Base-by-base conservation (phyloP, 306 rosid species). In the Amphicarpaea edgeworthii region DNA sequence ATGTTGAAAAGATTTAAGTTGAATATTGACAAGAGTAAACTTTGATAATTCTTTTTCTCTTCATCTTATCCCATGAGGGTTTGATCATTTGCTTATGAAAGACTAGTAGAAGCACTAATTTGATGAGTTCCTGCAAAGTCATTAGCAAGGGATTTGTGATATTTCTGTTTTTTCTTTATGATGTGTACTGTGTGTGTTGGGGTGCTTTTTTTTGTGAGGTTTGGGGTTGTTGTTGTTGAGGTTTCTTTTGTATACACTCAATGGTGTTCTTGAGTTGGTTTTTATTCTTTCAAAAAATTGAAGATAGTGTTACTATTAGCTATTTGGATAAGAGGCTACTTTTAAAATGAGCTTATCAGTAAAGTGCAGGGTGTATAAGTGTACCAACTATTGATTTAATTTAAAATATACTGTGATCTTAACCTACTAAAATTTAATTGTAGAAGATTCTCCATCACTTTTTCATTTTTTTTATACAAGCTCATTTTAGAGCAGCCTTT, bases 251-350 rank as follows among this genome's bases (percentile, higher is more conserved):
- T 15, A 43, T 6, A 30, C 16, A 40, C 20, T 42, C 34, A 12
- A 41, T 20, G 5, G 9, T 42, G 54, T 66, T 53, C 49, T 70
- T 50, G 68, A 11, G 59, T 40, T 41, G 32, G 62, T 53, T 64
- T 40, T 41, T 6, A 14, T 59, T 59, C 41, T 59, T 26, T 12
- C 14, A 24, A 40, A 72, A 65, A 72, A 30, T 64, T 53, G 61
- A 72, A 79, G 1, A 61, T 47, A 62, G 62, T 70, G 57, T 21
- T 55, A 15, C 53, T 15, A 37, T 9, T 59, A 69, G 58, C 64
- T 62, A 19, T 69, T 68, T 58, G 76, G 62, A 54, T 53, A 65
- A 76, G 67, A 76, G 67, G 30, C 73, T 76, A n/a, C 50, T 32
- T 23, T 23, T 40, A 65, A 23, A 16, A 34, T 32, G 34, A 24